Evolutionary conservation across 116 monocot species (phyloP).

Genomic region (Dioscorea cayenensis): DNA sequence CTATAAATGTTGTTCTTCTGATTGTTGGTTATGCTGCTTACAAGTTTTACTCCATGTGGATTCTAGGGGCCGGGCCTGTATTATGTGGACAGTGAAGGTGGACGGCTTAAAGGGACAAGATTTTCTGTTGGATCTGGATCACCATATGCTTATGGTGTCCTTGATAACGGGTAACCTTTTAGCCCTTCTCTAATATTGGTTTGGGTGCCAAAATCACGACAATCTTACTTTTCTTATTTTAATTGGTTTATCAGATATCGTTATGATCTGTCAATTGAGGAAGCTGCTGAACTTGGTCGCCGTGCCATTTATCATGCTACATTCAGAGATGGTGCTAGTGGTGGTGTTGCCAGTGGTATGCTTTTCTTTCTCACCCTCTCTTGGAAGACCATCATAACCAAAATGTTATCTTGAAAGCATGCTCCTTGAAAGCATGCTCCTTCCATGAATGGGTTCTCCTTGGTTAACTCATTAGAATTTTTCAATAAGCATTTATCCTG

Average conservation of each 20-base stretch:
- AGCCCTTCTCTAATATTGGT: neutral
- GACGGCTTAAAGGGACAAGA: constrained; percentile 70
- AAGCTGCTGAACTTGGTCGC: constrained; percentile 82
- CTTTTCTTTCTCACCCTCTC: neutral
- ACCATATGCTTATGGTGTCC: constrained; percentile 86
- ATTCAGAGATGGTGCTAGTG: constrained; percentile 82
- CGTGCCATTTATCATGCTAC: constrained; percentile 92
- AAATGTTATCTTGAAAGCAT: no score
- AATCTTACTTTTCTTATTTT: neutral
- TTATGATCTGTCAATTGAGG: constrained; percentile 69
- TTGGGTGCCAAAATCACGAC: neutral
- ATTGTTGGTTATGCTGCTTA: constrained; percentile 2
- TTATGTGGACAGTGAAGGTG: constrained; percentile 94
- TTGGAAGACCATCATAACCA: neutral
- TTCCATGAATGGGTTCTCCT: no score
- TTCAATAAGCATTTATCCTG: no score
- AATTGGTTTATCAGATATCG: constrained; percentile 41
- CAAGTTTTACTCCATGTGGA: neutral
- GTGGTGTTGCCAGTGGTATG: constrained; percentile 77
- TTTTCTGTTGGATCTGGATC: constrained; percentile 95
- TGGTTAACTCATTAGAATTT: no score
- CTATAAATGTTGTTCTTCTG: neutral
- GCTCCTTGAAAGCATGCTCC: no score
- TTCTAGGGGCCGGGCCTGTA: constrained; percentile 75
- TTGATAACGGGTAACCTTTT: constrained; percentile 62